A percentile compares a stretch with the other conserved stretches of the same genome.
phyloP scores from a whole-genome alignment of 176 grass and related monocot species.

The Aegilops speltoides region DNA sequence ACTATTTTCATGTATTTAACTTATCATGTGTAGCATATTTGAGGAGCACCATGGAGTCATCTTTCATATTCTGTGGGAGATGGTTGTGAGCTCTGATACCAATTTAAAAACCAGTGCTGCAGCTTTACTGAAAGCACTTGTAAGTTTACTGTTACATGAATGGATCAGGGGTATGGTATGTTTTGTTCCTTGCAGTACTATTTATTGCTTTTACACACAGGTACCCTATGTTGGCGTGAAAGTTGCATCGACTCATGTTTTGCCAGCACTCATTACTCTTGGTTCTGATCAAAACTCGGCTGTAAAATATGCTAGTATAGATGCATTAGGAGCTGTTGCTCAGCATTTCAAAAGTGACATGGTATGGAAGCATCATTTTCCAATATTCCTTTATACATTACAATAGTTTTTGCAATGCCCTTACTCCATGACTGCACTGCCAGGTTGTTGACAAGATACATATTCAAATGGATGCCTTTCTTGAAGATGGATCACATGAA shows the following conservation, averaged over 20 bases:
- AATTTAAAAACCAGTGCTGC: slow-evolving; percentile 82
- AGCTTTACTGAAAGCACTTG: slow-evolving; percentile 83
- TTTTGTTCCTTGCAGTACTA: slow-evolving; percentile 30
- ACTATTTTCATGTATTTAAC: slow-evolving; percentile 39
- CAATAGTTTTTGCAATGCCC: slow-evolving; percentile 4
- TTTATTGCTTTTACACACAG: slow-evolving; percentile 45
- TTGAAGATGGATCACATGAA: slow-evolving; percentile 98
- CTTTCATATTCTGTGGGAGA: slow-evolving; percentile 96
- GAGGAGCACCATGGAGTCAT: slow-evolving; percentile 76
- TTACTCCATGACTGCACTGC: slow-evolving; percentile 21
- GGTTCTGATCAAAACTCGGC: slow-evolving; percentile 79
- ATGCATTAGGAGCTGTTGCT: slow-evolving; percentile 93
- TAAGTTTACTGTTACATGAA: slow-evolving; percentile 49
- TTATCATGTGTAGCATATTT: slow-evolving; percentile 71
- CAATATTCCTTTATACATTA: slow-evolving; percentile 8
- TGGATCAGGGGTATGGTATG: slow-evolving; percentile 4
- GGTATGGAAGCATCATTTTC: slow-evolving; percentile 49
- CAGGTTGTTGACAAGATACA: slow-evolving; percentile 97
- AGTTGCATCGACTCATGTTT: slow-evolving; percentile 84
- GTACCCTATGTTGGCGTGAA: slow-evolving; percentile 79
- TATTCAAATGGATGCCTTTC: slow-evolving; percentile 98
- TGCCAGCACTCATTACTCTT: slow-evolving; percentile 93
- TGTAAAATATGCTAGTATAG: slow-evolving; percentile 98
- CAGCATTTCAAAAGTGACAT: slow-evolving; percentile 98
- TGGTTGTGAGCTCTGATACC: slow-evolving; percentile 85